These are phyloP conservation scores for Gamsiella multidivaricata DNA, from an alignment of 192 early-diverging fungal genomes.

Conservation along the genomic window DNA sequence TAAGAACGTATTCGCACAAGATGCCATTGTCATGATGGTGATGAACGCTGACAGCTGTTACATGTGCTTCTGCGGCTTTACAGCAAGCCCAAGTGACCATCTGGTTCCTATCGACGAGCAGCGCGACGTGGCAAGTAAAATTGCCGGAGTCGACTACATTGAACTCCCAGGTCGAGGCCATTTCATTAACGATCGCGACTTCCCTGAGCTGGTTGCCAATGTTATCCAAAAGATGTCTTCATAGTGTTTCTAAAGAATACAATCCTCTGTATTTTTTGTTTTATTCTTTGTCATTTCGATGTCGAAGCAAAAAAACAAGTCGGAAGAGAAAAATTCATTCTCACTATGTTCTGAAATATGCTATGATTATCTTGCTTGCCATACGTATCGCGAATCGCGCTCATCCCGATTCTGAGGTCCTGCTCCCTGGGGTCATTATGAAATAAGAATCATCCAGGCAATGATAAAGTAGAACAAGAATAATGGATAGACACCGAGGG, in stretches of 20 bases:
- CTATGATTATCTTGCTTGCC: neutral
- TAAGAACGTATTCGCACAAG: no score
- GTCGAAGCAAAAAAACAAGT: no score
- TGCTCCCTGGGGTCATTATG: no score
- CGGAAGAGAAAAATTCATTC: no score
- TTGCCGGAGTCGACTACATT: conserved; percentile 40
- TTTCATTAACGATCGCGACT: conserved; percentile 38
- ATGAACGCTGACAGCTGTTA: neutral
- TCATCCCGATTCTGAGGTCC: no score
- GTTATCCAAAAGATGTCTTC: conserved; percentile 37
- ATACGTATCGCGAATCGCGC: no score
- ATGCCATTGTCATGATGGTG: no score
- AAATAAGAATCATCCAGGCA: conserved; percentile 92
- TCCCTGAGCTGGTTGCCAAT: conserved; percentile 53
- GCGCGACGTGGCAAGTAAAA: conserved; percentile 50
- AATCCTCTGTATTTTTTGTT: neutral
- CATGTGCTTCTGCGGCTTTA: neutral
- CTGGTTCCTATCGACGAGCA: conserved; percentile 58
- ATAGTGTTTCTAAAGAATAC: neutral
- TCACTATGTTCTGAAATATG: neutral
- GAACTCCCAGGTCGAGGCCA: conserved; percentile 55
- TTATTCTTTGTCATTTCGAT: neutral
- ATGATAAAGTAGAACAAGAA: conserved; percentile 96
- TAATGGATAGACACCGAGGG: conserved; percentile 93
- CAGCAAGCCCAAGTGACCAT: conserved; percentile 44